phyloP scores from a whole-genome alignment of 129 eudicot species.

The Erigeron canadensis region DNA sequence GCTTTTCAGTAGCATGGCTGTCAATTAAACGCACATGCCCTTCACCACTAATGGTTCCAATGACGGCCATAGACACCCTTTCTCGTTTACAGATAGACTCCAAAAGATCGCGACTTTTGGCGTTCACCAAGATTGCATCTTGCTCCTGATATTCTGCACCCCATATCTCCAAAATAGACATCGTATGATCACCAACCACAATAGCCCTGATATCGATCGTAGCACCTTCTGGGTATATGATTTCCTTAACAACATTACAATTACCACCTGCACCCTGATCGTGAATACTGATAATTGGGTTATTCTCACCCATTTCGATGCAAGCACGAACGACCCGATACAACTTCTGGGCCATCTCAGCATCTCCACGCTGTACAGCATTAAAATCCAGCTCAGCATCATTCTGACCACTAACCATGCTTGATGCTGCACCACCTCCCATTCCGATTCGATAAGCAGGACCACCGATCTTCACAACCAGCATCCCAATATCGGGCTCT shows the following conservation, averaged over 20 bases:
- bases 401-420: conserved; percentile 96
- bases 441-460: conserved; percentile 96
- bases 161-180: conserved; percentile 98
- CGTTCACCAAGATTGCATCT: conserved; percentile 89
- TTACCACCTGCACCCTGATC: conserved; percentile 99
- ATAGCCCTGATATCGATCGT: conserved; percentile 82
- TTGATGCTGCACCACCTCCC: conserved; percentile 99
- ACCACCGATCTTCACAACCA: conserved; percentile 93
- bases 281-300: conserved; percentile 86
- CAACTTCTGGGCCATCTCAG: conserved; percentile 90
- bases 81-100: conserved; percentile 82
- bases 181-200: conserved; percentile 89
- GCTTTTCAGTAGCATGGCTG: conserved; percentile 50
- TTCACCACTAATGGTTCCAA: conserved; percentile 75
- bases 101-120: conserved; percentile 61
- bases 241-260: conserved; percentile 94
- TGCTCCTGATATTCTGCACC: conserved; percentile 98
- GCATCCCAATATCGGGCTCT: conserved; percentile 89
- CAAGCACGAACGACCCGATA: conserved; percentile 96
- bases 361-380: conserved; percentile 98
- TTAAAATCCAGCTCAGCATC: conserved; percentile 90
- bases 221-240: conserved; percentile 88
- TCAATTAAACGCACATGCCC: conserved; percentile 66
- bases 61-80: conserved; percentile 85
- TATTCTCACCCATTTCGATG: conserved; percentile 84